Evolutionary conservation across 352 stramenopile species (phyloP).

Genomic region (Phytophthora cactorum): DNA sequence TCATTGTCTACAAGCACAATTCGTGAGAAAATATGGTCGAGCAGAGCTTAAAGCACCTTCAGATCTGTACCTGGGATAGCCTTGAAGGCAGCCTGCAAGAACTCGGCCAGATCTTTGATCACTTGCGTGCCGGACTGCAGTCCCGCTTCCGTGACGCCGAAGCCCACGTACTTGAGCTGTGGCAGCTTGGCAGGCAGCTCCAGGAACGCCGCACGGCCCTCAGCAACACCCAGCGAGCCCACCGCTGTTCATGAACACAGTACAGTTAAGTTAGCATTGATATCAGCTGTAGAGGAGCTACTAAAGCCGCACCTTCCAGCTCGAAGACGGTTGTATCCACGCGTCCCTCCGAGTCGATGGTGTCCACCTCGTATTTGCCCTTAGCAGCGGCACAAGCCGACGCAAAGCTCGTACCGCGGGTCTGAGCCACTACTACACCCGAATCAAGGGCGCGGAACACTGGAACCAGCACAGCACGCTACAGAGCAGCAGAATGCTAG

Average conservation of each 20-base stretch:
- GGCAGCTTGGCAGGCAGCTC: conserved; percentile 42
- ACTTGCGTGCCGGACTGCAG: conserved; percentile 37
- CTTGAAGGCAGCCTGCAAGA: conserved; percentile 51
- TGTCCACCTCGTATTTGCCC: conserved; percentile 73
- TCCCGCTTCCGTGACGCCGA: conserved; percentile 74
- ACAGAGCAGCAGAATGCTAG: background rate
- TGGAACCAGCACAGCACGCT: conserved; percentile 73
- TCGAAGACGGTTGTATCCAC: conserved; percentile 47
- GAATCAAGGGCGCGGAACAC: conserved; percentile 43
- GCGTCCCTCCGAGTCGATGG: conserved; percentile 51
- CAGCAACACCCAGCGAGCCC: conserved; percentile 40
- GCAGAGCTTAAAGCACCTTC: background rate
- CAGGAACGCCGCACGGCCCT: conserved; percentile 47
- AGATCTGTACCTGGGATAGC: conserved; percentile 38
- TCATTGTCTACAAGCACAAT: conserved; percentile 33
- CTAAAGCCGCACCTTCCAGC: no score
- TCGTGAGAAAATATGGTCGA: background rate
- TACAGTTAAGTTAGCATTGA: no score
- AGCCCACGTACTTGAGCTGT: conserved; percentile 55
- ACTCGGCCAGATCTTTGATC: conserved; percentile 61
- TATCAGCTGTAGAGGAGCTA: no score
- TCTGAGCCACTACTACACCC: conserved; percentile 69
- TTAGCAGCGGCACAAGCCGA: conserved; percentile 35
- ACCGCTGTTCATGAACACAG: no score
- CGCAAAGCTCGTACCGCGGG: conserved; percentile 61